Percentiles rank a stretch among this genome's conserved stretches.
Evolutionary conservation across 129 eudicot species (phyloP).

Genomic region (Mikania micrantha): DNA sequence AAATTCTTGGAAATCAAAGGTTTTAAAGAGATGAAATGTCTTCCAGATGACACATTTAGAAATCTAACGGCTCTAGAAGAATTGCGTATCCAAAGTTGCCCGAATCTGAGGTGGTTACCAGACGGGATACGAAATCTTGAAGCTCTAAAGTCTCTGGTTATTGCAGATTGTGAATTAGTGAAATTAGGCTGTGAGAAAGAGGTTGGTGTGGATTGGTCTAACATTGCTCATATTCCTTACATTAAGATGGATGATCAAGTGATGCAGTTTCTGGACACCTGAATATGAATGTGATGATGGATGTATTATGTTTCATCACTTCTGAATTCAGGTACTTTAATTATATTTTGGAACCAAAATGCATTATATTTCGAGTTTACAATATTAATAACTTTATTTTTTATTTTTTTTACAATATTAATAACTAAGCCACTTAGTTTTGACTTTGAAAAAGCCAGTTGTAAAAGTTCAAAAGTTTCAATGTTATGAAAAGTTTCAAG

Average conservation of each 20-base stretch:
- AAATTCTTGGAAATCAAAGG: conserved; percentile 13
- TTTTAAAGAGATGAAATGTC: conserved; percentile 22
- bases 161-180: conserved; percentile 29
- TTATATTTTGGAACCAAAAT: background rate
- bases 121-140: conserved; percentile 22
- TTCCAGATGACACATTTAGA: conserved; percentile 17
- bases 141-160: conserved; percentile 18
- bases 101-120: conserved; percentile 25
- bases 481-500: background rate
- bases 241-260: conserved; percentile 32
- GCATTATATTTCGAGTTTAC: background rate
- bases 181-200: conserved; percentile 31
- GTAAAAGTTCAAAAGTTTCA: background rate
- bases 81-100: conserved; percentile 19
- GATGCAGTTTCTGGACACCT: conserved; percentile 12
- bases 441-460: background rate
- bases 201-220: conserved; percentile 31
- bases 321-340: conserved; percentile 10
- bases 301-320: background rate
- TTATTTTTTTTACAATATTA: background rate
- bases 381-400: background rate
- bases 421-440: background rate
- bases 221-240: conserved; percentile 20
- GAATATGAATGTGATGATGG: conserved; percentile 2
- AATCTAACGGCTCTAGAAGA: conserved; percentile 24